phyloP scores from a whole-genome alignment of 2,329 filamentous ascomycete species.

The Pseudogymnoascus sp. region DNA sequence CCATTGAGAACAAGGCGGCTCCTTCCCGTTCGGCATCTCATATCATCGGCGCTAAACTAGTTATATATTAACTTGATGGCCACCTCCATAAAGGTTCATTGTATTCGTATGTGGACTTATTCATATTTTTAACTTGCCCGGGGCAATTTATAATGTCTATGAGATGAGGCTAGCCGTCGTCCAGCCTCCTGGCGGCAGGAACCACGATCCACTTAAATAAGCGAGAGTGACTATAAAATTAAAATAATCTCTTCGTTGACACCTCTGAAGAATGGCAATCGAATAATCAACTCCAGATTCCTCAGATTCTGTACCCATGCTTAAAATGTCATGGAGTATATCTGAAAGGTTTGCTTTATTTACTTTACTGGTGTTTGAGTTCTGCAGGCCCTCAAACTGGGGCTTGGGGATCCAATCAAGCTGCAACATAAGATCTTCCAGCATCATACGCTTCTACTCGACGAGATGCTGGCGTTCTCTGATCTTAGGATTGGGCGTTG shows the following conservation, averaged over 20 bases:
- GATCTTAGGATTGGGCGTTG: slow-evolving; percentile 10
- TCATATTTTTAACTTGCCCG: neutral
- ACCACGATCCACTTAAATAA: slow-evolving; percentile 7
- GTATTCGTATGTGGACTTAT: neutral
- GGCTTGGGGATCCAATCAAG: neutral
- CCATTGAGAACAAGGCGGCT: neutral
- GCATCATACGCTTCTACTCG: slow-evolving; percentile 8
- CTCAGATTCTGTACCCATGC: neutral
- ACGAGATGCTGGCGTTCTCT: slow-evolving; percentile 8
- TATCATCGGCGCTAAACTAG: neutral
- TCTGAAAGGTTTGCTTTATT: neutral
- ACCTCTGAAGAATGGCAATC: neutral
- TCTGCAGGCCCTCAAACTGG: neutral
- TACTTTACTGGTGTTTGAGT: neutral
- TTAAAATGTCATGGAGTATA: neutral
- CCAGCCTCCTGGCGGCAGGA: neutral
- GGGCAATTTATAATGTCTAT: neutral
- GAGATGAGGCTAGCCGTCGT: neutral
- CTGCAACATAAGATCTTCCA: slow-evolving; percentile 8
- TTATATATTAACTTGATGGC: neutral
- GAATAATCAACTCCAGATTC: neutral
- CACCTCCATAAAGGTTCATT: neutral
- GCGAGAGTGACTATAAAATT: slow-evolving; percentile 8
- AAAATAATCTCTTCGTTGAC: neutral
- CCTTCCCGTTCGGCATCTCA: neutral